Percentiles rank a stretch among this genome's conserved stretches.
Evolutionary conservation across 2,329 filamentous ascomycete genomes (phyloP).

Genomic region (Neofusicoccum umdonicola): DNA sequence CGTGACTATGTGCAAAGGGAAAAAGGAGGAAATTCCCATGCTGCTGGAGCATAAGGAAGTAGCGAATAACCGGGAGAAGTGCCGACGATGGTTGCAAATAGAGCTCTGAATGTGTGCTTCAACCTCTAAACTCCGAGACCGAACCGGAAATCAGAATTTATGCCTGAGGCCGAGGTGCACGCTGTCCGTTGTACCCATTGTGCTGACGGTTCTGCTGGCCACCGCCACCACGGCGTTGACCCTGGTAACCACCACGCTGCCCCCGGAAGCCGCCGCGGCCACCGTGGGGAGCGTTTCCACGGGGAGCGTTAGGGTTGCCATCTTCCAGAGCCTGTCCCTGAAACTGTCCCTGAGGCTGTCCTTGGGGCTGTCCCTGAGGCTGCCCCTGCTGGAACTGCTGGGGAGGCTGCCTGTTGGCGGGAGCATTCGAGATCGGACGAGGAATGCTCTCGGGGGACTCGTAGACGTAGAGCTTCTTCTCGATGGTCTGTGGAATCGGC

Average conservation of each 20-base stretch:
- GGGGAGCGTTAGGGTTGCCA: conserved; percentile 16
- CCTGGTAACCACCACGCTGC: conserved; percentile 21
- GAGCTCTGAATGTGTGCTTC: conserved; percentile 16
- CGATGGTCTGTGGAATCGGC: conserved; percentile 89
- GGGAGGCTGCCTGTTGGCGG: conserved; percentile 28
- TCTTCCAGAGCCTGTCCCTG: conserved; percentile 27
- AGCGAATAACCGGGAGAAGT: conserved; percentile 15
- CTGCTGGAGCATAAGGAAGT: neutral
- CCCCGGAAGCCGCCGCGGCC: conserved; percentile 17
- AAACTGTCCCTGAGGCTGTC: conserved; percentile 24
- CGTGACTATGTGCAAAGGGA: conserved; percentile 18
- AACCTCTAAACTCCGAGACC: conserved; percentile 18
- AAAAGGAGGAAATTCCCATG: conserved; percentile 11
- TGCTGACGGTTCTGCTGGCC: conserved; percentile 32
- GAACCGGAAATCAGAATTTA: conserved; percentile 20
- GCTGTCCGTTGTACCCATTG: conserved; percentile 36
- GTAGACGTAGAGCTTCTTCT: conserved; percentile 98
- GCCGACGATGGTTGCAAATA: conserved; percentile 13
- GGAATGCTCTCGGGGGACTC: conserved; percentile 95
- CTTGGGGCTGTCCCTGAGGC: conserved; percentile 25
- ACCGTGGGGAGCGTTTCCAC: conserved; percentile 14
- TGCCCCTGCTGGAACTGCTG: conserved; percentile 17
- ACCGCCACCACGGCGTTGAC: conserved; percentile 29
- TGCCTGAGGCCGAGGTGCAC: conserved; percentile 33
- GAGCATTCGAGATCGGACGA: conserved; percentile 65